Base-by-base conservation (phyloP, 441 rosid genomes). In the Populus tomentosa region DNA sequence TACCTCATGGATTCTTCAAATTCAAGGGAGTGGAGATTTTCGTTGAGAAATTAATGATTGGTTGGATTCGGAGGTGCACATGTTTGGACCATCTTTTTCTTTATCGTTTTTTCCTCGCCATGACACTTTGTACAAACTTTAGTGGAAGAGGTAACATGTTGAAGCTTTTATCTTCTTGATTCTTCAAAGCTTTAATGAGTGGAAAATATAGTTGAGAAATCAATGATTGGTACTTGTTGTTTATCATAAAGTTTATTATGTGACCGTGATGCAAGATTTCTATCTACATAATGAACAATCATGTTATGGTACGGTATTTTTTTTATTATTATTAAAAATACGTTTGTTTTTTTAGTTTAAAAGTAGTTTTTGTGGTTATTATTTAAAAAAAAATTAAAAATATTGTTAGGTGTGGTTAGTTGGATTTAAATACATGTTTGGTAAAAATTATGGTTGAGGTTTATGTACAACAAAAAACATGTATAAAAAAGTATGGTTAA, bases 151-250 rank as follows among this genome's bases (percentile, higher is more conserved):
- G 61, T 53, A 21, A 53, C 61, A 53, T 53, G 61, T 53, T 53
- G 61, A 53, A 18, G 61, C 61, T 53, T 53, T 53, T 53, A 4
- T 53, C 30, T 28, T 28, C 61, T 5, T 6, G 61, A 53, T 1
- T 53, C 61, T 53, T 53, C 61, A 53, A 53, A 53, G 7, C 61
- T 53, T 53, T 53, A 53, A 53, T 53, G 61, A 53, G 61, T 53
- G n/a, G 21, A 53, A 53, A 30, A n/a, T 8, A 67, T n/a, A 67
- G 35, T n/a, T 67, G 46, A 67, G 70, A 67, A 67, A 67, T 67
- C 70, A 67, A 67, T 67, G 46, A 67, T 67, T 67, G 42, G 70
- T 18, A 33, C n/a, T 53, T 53, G 61, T 53, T 35, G n/a, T 53
- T 16, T 5, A 53, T 53, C 61, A 53, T 1, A 53, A 53, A 53